Evolutionary conservation across 305 asterid species (phyloP), one percentile per base, ranked within the genome.

Genomic region (Fraxinus sp.): DNA sequence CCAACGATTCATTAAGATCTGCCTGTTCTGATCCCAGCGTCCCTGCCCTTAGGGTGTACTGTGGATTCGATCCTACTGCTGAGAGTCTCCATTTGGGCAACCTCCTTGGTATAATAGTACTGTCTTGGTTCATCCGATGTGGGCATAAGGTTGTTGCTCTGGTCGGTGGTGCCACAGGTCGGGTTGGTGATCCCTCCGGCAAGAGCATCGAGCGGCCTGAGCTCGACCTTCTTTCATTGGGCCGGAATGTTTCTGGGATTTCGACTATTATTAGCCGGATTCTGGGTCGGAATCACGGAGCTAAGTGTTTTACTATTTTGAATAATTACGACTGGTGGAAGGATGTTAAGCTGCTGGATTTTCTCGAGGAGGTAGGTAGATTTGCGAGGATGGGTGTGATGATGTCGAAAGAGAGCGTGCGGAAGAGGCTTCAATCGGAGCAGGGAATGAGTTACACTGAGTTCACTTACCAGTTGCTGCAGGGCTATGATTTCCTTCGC

Each of bases 301-400:
- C 35, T 82, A 55, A 87, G 8, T 68, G 86, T 9, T 85, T 93
- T 79, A 66, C 81, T 22, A 85, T 94, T 46, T 30, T 95, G 62
- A 92, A 95, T 89, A 96, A 94, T 76, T 92, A 93, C 87, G 96
- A 92, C 37, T 94, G 99, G 97, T 96, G 99, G 98, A 96, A 94
- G 85, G 92, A 93, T 13, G 90, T 94, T 84, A 91, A 83, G 68
- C 88, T 94, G 13, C 86, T 93, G 64, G 97, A 94, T 81, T 96
- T 96, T 83, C 79, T 96, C 62, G 86, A 82, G 76, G 89, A 94
- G 0, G 98, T 96, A 0, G 99, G 98, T n/a, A 83, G 85, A 78
- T 87, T 74, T 85, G 96, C 96, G 0, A 83, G 97, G 83, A 97
- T 96, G 16, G 98, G 99, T 20, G 77, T 82, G 4, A 96, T 96